phyloP scores from a whole-genome alignment of 2,329 filamentous ascomycete species.

The Pseudogymnoascus sp. region DNA sequence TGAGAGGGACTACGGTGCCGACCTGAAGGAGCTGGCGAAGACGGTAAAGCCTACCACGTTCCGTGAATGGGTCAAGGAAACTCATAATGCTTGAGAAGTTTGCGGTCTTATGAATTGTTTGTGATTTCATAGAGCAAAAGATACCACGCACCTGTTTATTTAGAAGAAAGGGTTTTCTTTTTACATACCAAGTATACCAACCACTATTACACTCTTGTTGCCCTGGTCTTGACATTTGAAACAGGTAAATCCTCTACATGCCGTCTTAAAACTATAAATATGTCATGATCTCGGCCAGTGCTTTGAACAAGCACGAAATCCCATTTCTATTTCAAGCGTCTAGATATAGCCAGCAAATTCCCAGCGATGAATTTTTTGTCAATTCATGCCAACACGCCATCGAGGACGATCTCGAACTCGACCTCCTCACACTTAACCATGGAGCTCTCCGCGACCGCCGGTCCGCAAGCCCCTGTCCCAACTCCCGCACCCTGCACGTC shows the following conservation, averaged over 20 bases:
- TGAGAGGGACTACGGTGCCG: slow-evolving; percentile 23
- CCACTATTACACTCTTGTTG: neutral
- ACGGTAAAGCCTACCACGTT: slow-evolving; percentile 10
- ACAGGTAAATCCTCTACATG: neutral
- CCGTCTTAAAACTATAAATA: neutral
- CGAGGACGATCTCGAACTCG: slow-evolving; percentile 37
- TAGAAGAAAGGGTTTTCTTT: neutral
- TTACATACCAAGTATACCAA: neutral
- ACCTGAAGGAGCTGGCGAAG: slow-evolving; percentile 32
- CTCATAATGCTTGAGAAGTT: neutral
- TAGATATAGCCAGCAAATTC: neutral
- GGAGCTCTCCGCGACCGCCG: slow-evolving; percentile 39
- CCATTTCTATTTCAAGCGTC: neutral
- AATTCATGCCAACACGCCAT: slow-evolving; percentile 18
- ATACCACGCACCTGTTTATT: neutral
- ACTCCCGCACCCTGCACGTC: slow-evolving; percentile 42
- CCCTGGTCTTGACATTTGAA: neutral
- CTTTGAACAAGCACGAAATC: neutral
- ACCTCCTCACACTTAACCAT: slow-evolving; percentile 36
- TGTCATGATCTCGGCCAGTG: neutral
- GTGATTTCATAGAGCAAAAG: neutral
- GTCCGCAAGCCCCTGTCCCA: slow-evolving; percentile 43
- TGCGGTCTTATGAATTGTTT: neutral
- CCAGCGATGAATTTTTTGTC: neutral
- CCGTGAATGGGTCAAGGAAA: slow-evolving; percentile 2